Conservation (phyloP, 148 eudicot genomes). For the Rhododendron simsii region DNA sequence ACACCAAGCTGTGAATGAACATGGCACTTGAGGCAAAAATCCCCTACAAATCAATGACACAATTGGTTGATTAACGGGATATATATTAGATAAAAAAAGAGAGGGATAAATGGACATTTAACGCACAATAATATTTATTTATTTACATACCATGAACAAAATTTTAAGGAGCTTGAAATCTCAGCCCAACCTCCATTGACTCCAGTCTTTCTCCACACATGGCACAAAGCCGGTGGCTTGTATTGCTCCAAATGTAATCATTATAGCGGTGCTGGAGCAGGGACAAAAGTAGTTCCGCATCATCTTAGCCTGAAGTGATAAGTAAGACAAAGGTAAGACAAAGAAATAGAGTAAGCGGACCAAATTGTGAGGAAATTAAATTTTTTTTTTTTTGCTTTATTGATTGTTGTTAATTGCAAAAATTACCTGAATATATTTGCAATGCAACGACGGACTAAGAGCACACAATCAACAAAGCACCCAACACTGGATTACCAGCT, state of each 20-base stretch:
- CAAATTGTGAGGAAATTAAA: too few species aligned
- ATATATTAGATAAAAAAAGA: too few species aligned
- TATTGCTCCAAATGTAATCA: slow-evolving; percentile 31
- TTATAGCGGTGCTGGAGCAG: slow-evolving; percentile 42
- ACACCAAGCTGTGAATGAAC: too few species aligned
- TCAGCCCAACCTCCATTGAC: slow-evolving; percentile 50
- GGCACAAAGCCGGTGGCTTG: slow-evolving; percentile 32
- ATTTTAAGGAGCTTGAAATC: slow-evolving; percentile 36
- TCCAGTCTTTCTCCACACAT: slow-evolving; percentile 32
- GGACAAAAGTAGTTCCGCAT: slow-evolving; percentile 32
- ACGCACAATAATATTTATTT: too few species aligned
- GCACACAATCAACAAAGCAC: neutral
- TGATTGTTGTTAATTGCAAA: neutral
- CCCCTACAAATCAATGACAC: neutral
- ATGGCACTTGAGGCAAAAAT: too few species aligned
- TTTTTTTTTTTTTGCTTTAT: neutral
- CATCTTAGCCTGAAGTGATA: slow-evolving; percentile 39
- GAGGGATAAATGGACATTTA: too few species aligned
- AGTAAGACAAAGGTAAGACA: too few species aligned
- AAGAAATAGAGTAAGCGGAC: too few species aligned
- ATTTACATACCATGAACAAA: slow-evolving; percentile 26
- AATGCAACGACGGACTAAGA: neutral
- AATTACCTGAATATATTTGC: neutral
- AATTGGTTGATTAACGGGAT: too few species aligned
- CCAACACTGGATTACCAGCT: neutral